A percentile compares a stretch with the other conserved stretches of the same genome.
Conservation (phyloP, 192 early-diverging fungal species). For the Coemansia asiatica region DNA sequence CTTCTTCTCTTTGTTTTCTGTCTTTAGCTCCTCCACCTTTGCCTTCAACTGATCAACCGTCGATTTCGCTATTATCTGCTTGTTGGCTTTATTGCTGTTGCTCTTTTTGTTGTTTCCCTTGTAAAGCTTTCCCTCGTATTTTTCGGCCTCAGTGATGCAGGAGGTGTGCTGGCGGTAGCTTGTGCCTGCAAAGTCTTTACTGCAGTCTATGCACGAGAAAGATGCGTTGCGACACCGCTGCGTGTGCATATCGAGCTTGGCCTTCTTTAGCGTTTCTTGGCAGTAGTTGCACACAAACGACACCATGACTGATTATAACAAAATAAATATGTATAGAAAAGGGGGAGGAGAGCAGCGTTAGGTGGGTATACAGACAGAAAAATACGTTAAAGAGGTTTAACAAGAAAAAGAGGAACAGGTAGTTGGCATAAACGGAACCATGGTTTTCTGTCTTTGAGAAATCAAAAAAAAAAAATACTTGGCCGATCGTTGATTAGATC, state of each 20-base stretch:
- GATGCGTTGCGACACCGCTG: slow-evolving; percentile 79
- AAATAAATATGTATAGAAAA: not conserved
- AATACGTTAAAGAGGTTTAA: no score
- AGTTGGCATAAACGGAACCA: no score
- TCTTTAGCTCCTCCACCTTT: slow-evolving; percentile 23
- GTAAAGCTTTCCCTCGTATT: slow-evolving; percentile 68
- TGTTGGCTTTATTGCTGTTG: not conserved
- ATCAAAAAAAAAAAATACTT: no score
- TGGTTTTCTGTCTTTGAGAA: no score
- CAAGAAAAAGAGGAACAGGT: not conserved
- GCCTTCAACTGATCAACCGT: slow-evolving; percentile 44
- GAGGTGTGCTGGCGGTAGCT: slow-evolving; percentile 79
- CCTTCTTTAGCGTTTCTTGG: slow-evolving; percentile 90
- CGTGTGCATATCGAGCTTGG: slow-evolving; percentile 83
- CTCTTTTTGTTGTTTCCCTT: slow-evolving; percentile 21
- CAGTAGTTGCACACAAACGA: slow-evolving; percentile 73
- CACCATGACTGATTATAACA: slow-evolving; percentile 33
- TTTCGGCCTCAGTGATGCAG: slow-evolving; percentile 93
- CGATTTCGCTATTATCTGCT: slow-evolving; percentile 12
- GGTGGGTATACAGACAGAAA: not conserved
- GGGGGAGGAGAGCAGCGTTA: not conserved
- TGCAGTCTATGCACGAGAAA: slow-evolving; percentile 92
- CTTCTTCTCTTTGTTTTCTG: slow-evolving; percentile 21
- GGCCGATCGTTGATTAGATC: no score
- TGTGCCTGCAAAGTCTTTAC: slow-evolving; percentile 73